These are phyloP conservation scores for Breviolum minutum DNA, from an alignment of 73 alveolate species.

Conservation along the genomic window DNA sequence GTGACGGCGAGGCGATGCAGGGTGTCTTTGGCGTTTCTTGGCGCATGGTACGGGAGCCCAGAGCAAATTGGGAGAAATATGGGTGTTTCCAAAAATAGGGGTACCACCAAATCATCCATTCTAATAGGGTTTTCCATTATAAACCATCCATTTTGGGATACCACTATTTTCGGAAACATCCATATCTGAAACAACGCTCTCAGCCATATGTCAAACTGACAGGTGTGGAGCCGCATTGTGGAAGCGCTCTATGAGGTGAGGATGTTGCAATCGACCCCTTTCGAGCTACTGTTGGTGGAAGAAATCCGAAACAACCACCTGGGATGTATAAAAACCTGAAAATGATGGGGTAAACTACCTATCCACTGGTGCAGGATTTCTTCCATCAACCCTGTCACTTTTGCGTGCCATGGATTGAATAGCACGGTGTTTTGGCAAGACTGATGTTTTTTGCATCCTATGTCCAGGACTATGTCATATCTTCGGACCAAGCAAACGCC, in stretches of 20 bases:
- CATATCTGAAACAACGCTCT: neutral
- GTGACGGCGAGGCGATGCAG: constrained; percentile 93
- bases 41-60: constrained; percentile 78
- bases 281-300: no score
- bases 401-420: no score
- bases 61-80: neutral
- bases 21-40: constrained; percentile 72
- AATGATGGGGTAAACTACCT: no score
- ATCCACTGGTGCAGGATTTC: no score
- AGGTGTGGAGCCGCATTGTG: constrained; percentile 92
- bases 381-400: no score
- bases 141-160: no score
- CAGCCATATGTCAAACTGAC: neutral
- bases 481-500: constrained; percentile 65
- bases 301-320: no score
- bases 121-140: no score
- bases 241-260: constrained; percentile 77
- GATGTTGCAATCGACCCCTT: no score
- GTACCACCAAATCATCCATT: no score
- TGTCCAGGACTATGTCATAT: constrained; percentile 65
- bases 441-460: neutral
- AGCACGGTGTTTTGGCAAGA: neutral
- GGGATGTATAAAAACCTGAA: no score
- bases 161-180: neutral
- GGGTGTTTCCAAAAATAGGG: no score